Evolutionary conservation across 2,329 filamentous ascomycete species (phyloP), one percentile per base, ranked within the genome.

Genomic region (Apiospora saccharicola): DNA sequence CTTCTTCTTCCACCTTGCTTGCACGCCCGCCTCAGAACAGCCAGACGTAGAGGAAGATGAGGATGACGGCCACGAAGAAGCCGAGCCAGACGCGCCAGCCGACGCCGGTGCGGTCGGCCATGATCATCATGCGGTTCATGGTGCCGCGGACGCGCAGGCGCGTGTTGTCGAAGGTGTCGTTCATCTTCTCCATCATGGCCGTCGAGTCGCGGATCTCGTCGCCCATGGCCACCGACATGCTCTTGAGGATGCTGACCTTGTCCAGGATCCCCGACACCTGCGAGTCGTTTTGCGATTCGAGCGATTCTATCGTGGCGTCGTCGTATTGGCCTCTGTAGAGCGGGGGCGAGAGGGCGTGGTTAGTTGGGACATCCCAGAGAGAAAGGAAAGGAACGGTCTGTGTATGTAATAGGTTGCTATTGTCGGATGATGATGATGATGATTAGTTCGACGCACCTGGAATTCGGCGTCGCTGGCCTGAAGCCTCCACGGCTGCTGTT

Each of bases 51-150:
- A 91, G 90, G 82, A 99, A 99, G 76, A 98, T 82, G 71, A 96
- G 80, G 74, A 92, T 90, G 24, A 98, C 94, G 47, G 91, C 93
- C 7, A 90, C 87, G 81, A 99, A 98, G 84, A 99, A 99, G 61
- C 86, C 88, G 70, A 98, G 82, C 96, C 96, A 99, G 72, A 95
- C 93, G 83, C 90, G 96, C 96, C 96, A 99, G 79, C 95, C 92
- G 13, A 99, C 92, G n/a, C 96, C 96, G 2, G 95, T 97, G 78
- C 91, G 89, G 85, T 98, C 90, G 5, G 96, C 96, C 96, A 99
- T 99, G 71, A 96, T 81, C 76, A 98, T 84, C 96, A 99, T 99
- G 73, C 95, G 88, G 81, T 94, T 98, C 96, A 99, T 98, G 24
- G 97, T 98, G 71, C 96, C 95, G 64, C 92, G 90, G 74, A 99